Conservation (phyloP, 306 rosid genomes). For the Elaeagnus macrophylla region DNA sequence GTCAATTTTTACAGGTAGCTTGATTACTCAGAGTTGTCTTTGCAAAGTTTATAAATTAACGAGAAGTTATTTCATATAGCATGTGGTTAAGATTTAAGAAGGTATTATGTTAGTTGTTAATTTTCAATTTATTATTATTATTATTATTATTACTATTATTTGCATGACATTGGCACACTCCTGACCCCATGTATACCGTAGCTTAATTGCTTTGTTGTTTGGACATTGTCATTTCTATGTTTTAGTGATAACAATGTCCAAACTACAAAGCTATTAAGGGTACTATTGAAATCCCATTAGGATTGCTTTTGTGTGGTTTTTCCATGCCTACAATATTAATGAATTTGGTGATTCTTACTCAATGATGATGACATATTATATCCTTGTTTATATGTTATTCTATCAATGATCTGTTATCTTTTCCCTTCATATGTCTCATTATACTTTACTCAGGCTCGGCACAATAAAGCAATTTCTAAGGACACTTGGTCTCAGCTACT, state of each 20-base stretch:
- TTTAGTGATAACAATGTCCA: no score
- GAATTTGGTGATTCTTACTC: no score
- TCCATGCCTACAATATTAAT: no score
- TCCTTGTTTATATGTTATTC: background rate
- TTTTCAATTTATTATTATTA: no score
- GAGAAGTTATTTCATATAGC: background rate
- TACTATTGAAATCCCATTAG: background rate
- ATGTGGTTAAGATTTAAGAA: background rate
- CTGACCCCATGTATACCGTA: no score
- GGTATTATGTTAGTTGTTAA: background rate
- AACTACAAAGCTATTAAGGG: no score
- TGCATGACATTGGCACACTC: no score
- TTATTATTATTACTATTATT: no score
- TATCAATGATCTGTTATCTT: background rate
- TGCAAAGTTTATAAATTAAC: background rate
- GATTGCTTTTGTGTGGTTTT: background rate
- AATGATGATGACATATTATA: no score
- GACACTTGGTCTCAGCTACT: slow-evolving; percentile 98
- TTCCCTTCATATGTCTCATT: slow-evolving; percentile 6
- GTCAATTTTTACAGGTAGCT: slow-evolving; percentile 90
- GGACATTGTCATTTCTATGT: no score
- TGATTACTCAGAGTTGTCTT: background rate
- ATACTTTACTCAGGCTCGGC: slow-evolving; percentile 61
- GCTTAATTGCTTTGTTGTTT: no score
- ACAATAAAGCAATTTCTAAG: slow-evolving; percentile 89